Evolutionary conservation across 169 alveolate species (phyloP).

Genomic region (Theileria annulata): DNA sequence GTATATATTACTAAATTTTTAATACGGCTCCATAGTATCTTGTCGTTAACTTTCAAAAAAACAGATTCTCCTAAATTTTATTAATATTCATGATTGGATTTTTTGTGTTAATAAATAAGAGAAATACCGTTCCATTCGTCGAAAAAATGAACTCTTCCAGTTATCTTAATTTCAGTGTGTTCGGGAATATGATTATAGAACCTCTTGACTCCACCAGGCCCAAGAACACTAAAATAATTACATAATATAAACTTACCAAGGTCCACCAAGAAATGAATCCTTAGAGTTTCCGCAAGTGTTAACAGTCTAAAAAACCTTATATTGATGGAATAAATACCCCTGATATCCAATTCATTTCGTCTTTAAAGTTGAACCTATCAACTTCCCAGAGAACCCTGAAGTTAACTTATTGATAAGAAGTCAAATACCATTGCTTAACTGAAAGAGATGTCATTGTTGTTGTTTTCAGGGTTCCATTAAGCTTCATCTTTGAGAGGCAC

Average conservation of each 20-base stretch:
- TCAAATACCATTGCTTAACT: constrained; percentile 51
- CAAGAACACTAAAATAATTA: constrained; percentile 21
- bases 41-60: constrained; percentile 68
- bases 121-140: constrained; percentile 77
- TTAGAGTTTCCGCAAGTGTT: constrained; percentile 53
- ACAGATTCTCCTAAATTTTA: constrained; percentile 68
- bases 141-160: constrained; percentile 78
- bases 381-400: constrained; percentile 45
- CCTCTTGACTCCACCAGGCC: constrained; percentile 49
- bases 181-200: constrained; percentile 51
- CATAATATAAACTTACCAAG: constrained; percentile 10
- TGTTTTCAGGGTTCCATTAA: constrained; percentile 38
- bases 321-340: constrained; percentile 13
- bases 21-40: constrained; percentile 70
- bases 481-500: constrained; percentile 48
- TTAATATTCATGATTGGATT: neutral
- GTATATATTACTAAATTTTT: neutral
- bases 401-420: neutral
- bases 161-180: constrained; percentile 65
- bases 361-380: constrained; percentile 46
- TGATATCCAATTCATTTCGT: constrained; percentile 47
- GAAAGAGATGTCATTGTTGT: constrained; percentile 22
- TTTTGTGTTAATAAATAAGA: neutral
- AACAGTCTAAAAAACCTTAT: constrained; percentile 4
- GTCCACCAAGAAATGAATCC: constrained; percentile 68